Base-by-base conservation (phyloP, 345 rosid genomes). In the Laguncularia racemosa region DNA sequence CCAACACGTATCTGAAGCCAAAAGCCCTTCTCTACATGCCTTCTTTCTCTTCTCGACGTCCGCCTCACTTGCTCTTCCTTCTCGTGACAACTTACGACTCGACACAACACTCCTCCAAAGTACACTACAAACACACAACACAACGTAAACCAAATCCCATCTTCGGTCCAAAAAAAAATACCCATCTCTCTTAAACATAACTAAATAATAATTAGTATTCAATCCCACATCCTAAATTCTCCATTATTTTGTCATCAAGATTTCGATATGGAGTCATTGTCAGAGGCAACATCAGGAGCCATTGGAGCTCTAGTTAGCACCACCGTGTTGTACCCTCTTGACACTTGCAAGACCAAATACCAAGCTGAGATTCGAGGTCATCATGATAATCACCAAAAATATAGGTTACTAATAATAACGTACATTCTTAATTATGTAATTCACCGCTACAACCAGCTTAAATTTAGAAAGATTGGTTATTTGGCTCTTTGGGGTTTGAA, bases 231-330 rank as follows among this genome's bases (percentile, higher is more conserved):
- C 17, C 7, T 23, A n/a, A 33, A 26, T 53, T 16, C 51, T 26
- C 61, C 26, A 47, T 49, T 4, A 49, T 26, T 26, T 20, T 12
- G 50, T 12, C 38, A 81, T 78, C 40, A 33, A 84, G 89, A 76
- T 52, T 50, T 77, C 57, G 86, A 89, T 78, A 61, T 84, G 12
- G 89, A 82, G 57, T 81, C 96, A 4, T 4, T 86, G 16, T 68
- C 95, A 8, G 91, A 86, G 62, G 96, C 96, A 16, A 82, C 95
- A 5, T 86, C 91, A 1, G 96, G 95, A 19, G 91, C 95, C 66
- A 69, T 89, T 55, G 96, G 95, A 3, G 81, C 91, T 16, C 69
- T 89, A 20, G 70, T 86, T 40, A 82, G 91, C 74, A 86, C 91
- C 26, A 82, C 95, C 11, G 68, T 84, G 18, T 76, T 86, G 54